Base-by-base conservation (phyloP, 805 yeast genomes). In the Ogataea thermomethanolica region DNA sequence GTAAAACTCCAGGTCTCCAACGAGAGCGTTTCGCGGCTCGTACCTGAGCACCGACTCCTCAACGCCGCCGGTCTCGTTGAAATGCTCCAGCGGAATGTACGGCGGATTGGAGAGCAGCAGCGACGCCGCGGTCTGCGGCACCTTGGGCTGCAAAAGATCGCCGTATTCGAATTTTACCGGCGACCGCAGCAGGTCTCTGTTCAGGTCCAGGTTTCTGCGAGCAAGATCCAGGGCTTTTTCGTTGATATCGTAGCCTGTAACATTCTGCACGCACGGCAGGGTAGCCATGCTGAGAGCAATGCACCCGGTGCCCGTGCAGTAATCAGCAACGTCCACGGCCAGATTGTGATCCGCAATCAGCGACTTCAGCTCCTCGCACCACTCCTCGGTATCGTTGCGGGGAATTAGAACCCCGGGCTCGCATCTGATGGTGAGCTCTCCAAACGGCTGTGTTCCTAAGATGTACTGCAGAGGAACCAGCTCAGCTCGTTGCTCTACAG, bases 321-420 rank as follows among this genome's bases (percentile, higher is more conserved):
- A 67, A 62, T 90, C 97, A 7, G 84, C 46, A 2, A 80, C 60
- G 2, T 42, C 51, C 15, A 70, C 36, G 3, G 41, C 17, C 7
- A 23, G 24, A 3, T 29, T 13, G n/a, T 41, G 24, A 10, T 40
- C 10, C 5, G 35, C 37, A 12, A 51, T 34, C 1, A 54, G 36
- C 7, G 44, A 22, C 7, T 66, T 60, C 14, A 84, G 56, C 39
- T 69, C 70, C 22, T 65, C 25, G 8, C 74, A 67, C 97, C 97
- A 91, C 54, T 88, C 95, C 58, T 91, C 98, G 0, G 99, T 91
- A 57, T 91, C 99, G 84, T 91, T 81, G 35, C 99, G 64, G 0
- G 99, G 98, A 21, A 91, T 90, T 44, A 91, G 64, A 2, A 88
- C 97, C 0, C 79, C 79, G 1, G 65, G 66, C 22, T 61, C 53